A percentile compares a stretch with the other conserved stretches of the same genome.
Conservation (phyloP, 441 rosid genomes). For the Euphorbia celastroides region DNA sequence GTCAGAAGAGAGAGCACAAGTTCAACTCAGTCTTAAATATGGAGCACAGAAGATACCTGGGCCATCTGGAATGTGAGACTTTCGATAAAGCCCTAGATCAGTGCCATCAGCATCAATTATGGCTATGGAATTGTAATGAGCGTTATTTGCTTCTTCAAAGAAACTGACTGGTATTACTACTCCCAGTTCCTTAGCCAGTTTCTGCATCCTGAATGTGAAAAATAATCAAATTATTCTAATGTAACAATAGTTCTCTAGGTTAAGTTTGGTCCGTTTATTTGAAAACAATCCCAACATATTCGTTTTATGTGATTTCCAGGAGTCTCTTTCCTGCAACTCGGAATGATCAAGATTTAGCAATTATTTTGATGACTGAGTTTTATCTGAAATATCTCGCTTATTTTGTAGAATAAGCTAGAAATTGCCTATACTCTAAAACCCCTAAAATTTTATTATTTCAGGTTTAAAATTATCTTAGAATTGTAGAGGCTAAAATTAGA, state of each 20-base stretch:
- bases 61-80: conserved; percentile 97
- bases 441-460: not conserved
- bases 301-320: not conserved
- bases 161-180: conserved; percentile 90
- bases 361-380: too few relatives aligned
- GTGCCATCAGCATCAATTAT: conserved; percentile 90
- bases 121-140: conserved; percentile 86
- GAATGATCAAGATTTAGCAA: not conserved
- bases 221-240: conserved; percentile 13
- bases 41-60: conserved; percentile 46
- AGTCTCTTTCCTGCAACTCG: not conserved
- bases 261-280: not conserved
- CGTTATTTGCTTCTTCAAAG: conserved; percentile 93
- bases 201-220: conserved; percentile 53
- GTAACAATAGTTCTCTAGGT: not conserved
- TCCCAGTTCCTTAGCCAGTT: conserved; percentile 74
- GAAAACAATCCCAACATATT: not conserved
- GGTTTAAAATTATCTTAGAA: not conserved
- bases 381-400: not conserved
- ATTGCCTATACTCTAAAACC: not conserved
- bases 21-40: conserved; percentile 11
- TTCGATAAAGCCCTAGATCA: conserved; percentile 86
- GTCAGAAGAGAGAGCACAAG: too few relatives aligned
- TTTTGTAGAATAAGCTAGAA: too few relatives aligned
- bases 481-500: not conserved